phyloP scores from a whole-genome alignment of 2,329 filamentous ascomycete genomes.

The Exophiala phaeomuriformis region DNA sequence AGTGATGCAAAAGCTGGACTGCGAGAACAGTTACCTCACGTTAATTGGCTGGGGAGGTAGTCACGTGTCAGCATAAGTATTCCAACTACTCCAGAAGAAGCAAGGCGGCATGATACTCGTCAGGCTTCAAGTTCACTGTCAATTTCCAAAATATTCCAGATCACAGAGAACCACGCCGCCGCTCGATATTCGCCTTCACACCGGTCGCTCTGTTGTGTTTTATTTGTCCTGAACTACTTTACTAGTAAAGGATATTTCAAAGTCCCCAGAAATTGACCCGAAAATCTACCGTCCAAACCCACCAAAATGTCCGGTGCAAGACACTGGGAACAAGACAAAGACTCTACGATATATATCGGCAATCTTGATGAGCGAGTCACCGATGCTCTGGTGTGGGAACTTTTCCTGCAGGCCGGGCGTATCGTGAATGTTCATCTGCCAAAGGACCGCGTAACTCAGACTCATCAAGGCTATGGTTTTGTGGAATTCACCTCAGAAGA shows the following conservation, averaged over 20 bases:
- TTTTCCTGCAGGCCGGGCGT: conserved; percentile 95
- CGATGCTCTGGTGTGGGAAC: conserved; percentile 86
- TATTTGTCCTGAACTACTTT: too few relatives aligned
- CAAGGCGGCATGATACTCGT: conserved; percentile 5
- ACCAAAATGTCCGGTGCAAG: conserved; percentile 58
- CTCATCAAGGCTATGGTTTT: conserved; percentile 96
- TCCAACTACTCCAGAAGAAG: conserved; percentile 2
- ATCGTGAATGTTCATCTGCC: conserved; percentile 98
- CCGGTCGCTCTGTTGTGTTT: background rate
- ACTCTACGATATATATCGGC: conserved; percentile 94
- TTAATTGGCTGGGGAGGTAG: background rate
- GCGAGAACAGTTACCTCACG: background rate
- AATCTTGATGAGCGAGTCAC: conserved; percentile 96
- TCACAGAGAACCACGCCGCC: background rate
- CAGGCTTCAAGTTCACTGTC: background rate
- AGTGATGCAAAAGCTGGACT: conserved; percentile 10
- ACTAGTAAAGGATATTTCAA: too few relatives aligned
- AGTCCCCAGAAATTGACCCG: background rate
- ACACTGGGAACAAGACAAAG: conserved; percentile 96
- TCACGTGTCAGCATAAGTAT: conserved; percentile 1
- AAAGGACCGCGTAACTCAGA: conserved; percentile 94
- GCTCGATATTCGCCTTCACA: background rate
- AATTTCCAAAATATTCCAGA: background rate
- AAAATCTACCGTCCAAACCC: background rate
- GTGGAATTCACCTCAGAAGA: conserved; percentile 95